These are phyloP conservation scores for Kingdonia uniflora DNA, from an alignment of 164 flowering plant genomes.

Conservation along the genomic window DNA sequence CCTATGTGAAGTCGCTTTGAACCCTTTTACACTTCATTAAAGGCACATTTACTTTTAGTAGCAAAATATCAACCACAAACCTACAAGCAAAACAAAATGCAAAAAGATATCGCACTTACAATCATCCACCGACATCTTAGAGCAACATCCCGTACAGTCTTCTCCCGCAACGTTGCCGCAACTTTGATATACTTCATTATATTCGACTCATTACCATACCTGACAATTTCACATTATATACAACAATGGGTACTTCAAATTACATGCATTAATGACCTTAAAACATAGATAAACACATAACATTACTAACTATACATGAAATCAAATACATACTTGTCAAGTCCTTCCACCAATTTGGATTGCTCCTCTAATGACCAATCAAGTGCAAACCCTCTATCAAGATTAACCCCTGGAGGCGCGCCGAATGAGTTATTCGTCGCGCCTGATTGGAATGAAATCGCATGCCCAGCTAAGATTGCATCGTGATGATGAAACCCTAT, in stretches of 20 bases:
- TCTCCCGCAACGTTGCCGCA: constrained; percentile 68
- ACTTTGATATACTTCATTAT: constrained; percentile 80
- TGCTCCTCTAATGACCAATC: constrained; percentile 92
- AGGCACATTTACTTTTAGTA: too few species aligned
- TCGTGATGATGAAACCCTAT: too few species aligned
- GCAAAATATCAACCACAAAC: too few species aligned
- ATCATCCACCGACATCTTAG: constrained; percentile 91
- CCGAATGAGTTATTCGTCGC: constrained; percentile 42
- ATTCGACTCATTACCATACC: constrained; percentile 64
- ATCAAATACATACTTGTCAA: constrained; percentile 48
- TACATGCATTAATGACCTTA: too few species aligned
- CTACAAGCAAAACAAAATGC: too few species aligned
- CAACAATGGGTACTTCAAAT: too few species aligned
- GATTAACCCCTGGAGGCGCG: constrained; percentile 47
- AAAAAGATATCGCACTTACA: constrained; percentile 35
- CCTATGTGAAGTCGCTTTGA: too few species aligned
- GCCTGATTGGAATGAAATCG: constrained; percentile 42
- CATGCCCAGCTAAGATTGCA: constrained; percentile 26
- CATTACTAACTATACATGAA: too few species aligned
- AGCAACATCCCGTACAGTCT: constrained; percentile 97
- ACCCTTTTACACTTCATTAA: too few species aligned
- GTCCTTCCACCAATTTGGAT: constrained; percentile 69
- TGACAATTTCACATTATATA: constrained; percentile 19
- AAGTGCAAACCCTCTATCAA: constrained; percentile 63
- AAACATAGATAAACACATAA: neutral